These are phyloP conservation scores for Elsinoe australis DNA, from an alignment of 2,329 filamentous ascomycete genomes.

Conservation along the genomic window DNA sequence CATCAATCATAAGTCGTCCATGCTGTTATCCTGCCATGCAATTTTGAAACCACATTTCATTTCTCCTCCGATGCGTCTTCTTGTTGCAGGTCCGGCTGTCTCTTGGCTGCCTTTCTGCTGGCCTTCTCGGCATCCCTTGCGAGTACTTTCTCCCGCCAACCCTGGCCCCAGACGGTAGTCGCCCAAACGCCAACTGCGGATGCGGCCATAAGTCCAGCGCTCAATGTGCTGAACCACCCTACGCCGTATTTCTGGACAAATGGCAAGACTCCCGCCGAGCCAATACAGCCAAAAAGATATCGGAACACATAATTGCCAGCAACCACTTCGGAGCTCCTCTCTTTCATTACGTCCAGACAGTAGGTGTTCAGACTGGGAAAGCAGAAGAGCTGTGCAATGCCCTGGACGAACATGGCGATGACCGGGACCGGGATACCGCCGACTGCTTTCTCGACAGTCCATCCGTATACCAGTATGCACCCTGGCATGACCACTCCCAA, in stretches of 20 bases:
- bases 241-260: constrained; percentile 67
- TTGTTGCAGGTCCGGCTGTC: neutral
- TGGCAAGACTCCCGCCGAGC: constrained; percentile 64
- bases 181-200: constrained; percentile 40
- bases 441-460: constrained; percentile 49
- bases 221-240: constrained; percentile 73
- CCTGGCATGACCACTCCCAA: constrained; percentile 51
- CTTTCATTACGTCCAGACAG: constrained; percentile 74
- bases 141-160: constrained; percentile 24
- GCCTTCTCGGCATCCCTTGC: constrained; percentile 20
- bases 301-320: constrained; percentile 73
- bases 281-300: constrained; percentile 65
- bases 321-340: constrained; percentile 58
- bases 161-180: constrained; percentile 43
- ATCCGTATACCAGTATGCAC: constrained; percentile 63
- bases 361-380: constrained; percentile 73
- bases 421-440: constrained; percentile 57
- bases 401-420: constrained; percentile 66
- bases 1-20: constrained; percentile 9
- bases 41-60: too few species aligned
- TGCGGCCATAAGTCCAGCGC: constrained; percentile 48
- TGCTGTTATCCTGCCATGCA: too few species aligned
- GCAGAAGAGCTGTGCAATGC: constrained; percentile 65
- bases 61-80: neutral
- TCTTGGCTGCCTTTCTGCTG: constrained; percentile 13